Evolutionary conservation across 768 basidiomycete species (phyloP).

Genomic region (Rhodotorula taiwanensis): DNA sequence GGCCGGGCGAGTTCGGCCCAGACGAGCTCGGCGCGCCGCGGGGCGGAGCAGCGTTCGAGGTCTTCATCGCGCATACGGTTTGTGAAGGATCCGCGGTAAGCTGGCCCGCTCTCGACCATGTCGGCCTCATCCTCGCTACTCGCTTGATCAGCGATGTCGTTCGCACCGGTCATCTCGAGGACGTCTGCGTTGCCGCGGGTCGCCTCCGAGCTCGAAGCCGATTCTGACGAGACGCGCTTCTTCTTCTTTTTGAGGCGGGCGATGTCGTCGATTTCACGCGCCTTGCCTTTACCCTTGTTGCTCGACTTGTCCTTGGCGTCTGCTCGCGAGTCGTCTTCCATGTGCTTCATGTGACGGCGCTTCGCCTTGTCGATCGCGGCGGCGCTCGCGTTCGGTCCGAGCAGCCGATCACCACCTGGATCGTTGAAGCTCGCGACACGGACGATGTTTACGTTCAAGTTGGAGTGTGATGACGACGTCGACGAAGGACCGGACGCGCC

Average conservation of each 20-base stretch:
- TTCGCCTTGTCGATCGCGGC: no score
- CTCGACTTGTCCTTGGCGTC: neutral
- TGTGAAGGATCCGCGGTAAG: slow-evolving; percentile 21
- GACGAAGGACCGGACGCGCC: no score
- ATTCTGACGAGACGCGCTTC: neutral
- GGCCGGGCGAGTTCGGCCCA: slow-evolving; percentile 59
- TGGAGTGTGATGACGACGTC: no score
- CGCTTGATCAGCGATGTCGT: no score
- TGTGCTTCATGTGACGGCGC: no score
- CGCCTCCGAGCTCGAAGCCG: no score
- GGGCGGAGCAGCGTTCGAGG: neutral
- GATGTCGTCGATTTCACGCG: no score
- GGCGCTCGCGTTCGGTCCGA: neutral
- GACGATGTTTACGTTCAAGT: neutral
- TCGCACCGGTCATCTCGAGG: no score
- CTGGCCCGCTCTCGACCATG: neutral
- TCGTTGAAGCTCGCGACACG: neutral
- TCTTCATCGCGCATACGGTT: slow-evolving; percentile 21
- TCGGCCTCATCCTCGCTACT: neutral
- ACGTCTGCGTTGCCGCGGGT: no score
- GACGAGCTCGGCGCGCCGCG: slow-evolving; percentile 62
- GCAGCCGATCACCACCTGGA: neutral
- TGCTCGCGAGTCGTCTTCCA: no score
- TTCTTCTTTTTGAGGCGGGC: neutral
- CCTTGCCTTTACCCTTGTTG: neutral